A percentile compares a stretch with the other conserved stretches of the same genome.
Conservation (phyloP, 495 filamentous ascomycete genomes). For the Hypoxylon trugodes region DNA sequence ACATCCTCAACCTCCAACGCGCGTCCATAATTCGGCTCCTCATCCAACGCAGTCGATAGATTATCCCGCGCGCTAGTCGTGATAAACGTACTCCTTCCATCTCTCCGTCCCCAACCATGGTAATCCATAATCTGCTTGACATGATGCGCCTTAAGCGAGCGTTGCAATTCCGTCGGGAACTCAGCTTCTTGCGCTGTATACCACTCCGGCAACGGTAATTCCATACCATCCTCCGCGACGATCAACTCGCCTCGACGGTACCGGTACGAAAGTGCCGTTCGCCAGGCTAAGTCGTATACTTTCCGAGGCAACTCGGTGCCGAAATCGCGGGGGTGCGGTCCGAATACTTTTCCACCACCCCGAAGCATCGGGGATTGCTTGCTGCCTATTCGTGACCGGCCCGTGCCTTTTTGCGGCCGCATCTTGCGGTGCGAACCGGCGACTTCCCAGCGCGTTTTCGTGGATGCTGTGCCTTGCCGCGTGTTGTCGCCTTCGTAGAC, state of each 20-base stretch:
- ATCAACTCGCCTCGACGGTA: constrained; percentile 87
- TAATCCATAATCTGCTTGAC: constrained; percentile 69
- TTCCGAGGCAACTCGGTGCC: constrained; percentile 81
- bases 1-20: constrained; percentile 76
- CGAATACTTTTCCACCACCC: constrained; percentile 87
- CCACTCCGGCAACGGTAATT: constrained; percentile 61
- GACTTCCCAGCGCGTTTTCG: constrained; percentile 86
- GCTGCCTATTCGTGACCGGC: constrained; percentile 78
- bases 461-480: constrained; percentile 84
- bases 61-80: constrained; percentile 64
- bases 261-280: constrained; percentile 91
- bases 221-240: constrained; percentile 76
- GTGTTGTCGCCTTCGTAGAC: constrained; percentile 91
- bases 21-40: constrained; percentile 69
- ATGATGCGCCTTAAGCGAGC: constrained; percentile 63
- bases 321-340: constrained; percentile 91
- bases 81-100: constrained; percentile 81
- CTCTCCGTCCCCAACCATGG: constrained; percentile 74
- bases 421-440: constrained; percentile 82
- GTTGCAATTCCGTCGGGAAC: constrained; percentile 49
- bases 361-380: constrained; percentile 82
- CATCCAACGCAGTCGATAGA: constrained; percentile 65
- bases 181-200: constrained; percentile 44
- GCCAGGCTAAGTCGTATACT: constrained; percentile 95
- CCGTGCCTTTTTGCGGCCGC: constrained; percentile 83